Base-by-base conservation (phyloP, 352 stramenopile genomes). In the Globisporangium perplexum region DNA sequence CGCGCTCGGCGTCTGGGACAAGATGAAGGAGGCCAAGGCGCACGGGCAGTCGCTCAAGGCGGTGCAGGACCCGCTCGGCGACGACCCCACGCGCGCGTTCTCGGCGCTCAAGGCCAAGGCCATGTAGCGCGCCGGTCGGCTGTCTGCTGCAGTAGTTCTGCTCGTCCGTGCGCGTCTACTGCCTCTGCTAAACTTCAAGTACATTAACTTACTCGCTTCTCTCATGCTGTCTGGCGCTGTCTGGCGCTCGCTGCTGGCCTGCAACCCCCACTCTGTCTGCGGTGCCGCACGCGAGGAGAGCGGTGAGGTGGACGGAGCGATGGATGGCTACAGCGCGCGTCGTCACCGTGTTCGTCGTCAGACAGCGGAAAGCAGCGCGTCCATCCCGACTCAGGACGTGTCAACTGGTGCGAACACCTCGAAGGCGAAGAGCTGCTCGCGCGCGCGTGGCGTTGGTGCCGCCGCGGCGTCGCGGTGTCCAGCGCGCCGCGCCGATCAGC, bases 1-100 rank as follows among this genome's bases (percentile, higher is more conserved):
- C 56, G 96, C 90, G 28, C 92, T 87, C 26, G 83, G 90, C 10
- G 90, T 97, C 28, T 99, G 96, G 96, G 84, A 80, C 31, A 98
- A 97, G 80, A 96, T 97, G 56, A 70, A 84, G 54, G 72, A 72
- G 11, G 66, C 69, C 31, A 82, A 82, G 57, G 56, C 52, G 31
- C 59, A 71, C 24, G 65, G 55, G 26, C 51, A 69, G 36, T 33
- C 36, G 36, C 36, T 26, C 39, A 72, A 73, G 60, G 60, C 75
- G 46, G 66, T 77, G 53, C 35, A 54, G 26, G 73, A 88, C 57
- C 70, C 72, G 15, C 64, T 82, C 18, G 73, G 67, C 23, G 73
- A 88, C 55, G 67, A 88, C 55, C 71, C 72, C 1, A 65, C 55
- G 11, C 47, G 66, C 22, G 77, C 77, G 44, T 83, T 81, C 59